Conservation (phyloP, 2,329 filamentous ascomycete species). For the Sporothrix pseudoabietina region DNA sequence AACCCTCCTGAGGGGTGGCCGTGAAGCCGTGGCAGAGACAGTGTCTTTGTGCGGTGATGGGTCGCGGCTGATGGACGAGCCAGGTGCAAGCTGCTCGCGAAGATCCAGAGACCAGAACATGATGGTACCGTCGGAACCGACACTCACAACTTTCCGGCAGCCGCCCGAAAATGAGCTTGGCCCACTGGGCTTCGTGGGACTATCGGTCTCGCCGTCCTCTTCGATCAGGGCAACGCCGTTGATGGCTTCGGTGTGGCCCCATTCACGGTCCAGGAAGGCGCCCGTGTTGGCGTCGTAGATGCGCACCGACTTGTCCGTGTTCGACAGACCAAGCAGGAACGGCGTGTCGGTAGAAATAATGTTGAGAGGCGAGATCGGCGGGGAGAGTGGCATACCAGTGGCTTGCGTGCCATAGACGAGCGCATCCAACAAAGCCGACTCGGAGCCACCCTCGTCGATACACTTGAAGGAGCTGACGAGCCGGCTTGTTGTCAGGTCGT, state of each 20-base stretch:
- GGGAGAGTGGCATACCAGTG: slow-evolving; percentile 28
- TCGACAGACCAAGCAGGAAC: slow-evolving; percentile 83
- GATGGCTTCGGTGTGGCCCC: slow-evolving; percentile 92
- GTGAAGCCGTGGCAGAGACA: slow-evolving; percentile 53
- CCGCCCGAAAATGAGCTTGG: slow-evolving; percentile 36
- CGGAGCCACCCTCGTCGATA: slow-evolving; percentile 74
- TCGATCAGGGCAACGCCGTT: slow-evolving; percentile 78
- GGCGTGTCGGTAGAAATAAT: slow-evolving; percentile 49
- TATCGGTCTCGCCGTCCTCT: slow-evolving; percentile 48
- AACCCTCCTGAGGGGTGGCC: slow-evolving; percentile 79
- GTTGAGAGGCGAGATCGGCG: neutral
- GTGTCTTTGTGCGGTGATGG: slow-evolving; percentile 55
- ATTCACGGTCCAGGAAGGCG: slow-evolving; percentile 79
- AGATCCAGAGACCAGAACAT: slow-evolving; percentile 73
- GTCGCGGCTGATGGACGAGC: slow-evolving; percentile 32
- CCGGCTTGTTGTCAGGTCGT: slow-evolving; percentile 67
- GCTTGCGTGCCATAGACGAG: slow-evolving; percentile 64
- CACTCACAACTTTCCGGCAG: slow-evolving; percentile 65
- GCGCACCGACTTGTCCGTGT: slow-evolving; percentile 92
- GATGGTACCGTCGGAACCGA: slow-evolving; percentile 77
- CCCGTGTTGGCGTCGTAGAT: slow-evolving; percentile 82
- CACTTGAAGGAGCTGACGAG: slow-evolving; percentile 76
- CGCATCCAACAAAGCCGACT: slow-evolving; percentile 81
- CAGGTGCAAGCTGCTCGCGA: slow-evolving; percentile 47
- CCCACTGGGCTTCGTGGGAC: neutral